Evolutionary conservation across 352 stramenopile species (phyloP).

Genomic region (Globisporangium yorkense): DNA sequence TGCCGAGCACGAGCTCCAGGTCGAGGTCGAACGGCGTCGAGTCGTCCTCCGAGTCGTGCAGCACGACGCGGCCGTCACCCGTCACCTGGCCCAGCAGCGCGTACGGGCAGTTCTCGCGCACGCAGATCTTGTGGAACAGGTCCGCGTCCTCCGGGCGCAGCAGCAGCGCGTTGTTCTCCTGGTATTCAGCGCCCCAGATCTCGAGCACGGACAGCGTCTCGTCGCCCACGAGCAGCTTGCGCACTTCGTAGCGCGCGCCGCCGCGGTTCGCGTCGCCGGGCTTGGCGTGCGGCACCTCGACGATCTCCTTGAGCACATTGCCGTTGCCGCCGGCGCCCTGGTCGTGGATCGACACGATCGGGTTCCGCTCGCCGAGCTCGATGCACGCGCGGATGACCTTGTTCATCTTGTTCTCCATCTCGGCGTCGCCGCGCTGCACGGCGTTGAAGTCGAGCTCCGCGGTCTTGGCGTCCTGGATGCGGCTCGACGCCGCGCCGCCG

Average conservation of each 20-base stretch:
- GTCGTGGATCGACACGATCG: conserved; percentile 99
- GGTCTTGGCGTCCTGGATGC: conserved; percentile 92
- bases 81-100: conserved; percentile 94
- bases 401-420: conserved; percentile 99
- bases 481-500: conserved; percentile 94
- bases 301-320: conserved; percentile 99
- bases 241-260: conserved; percentile 92
- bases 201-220: conserved; percentile 98
- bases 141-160: conserved; percentile 87
- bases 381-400: conserved; percentile 98
- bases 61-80: conserved; percentile 94
- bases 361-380: conserved; percentile 96
- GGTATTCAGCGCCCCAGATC: conserved; percentile 99
- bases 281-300: conserved; percentile 82
- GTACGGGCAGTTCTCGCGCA: conserved; percentile 97
- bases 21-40: conserved; percentile 96
- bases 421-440: conserved; percentile 98
- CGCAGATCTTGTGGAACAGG: conserved; percentile 93
- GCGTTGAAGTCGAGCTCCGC: conserved; percentile 98
- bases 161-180: conserved; percentile 99
- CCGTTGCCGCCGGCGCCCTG: conserved; percentile 99
- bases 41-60: conserved; percentile 94
- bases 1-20: conserved; percentile 96
- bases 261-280: conserved; percentile 86
- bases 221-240: conserved; percentile 96